A percentile compares a stretch with the other conserved stretches of the same genome.
Conservation (phyloP, 2,329 filamentous ascomycete species). For the Scedosporium dehoogii region DNA sequence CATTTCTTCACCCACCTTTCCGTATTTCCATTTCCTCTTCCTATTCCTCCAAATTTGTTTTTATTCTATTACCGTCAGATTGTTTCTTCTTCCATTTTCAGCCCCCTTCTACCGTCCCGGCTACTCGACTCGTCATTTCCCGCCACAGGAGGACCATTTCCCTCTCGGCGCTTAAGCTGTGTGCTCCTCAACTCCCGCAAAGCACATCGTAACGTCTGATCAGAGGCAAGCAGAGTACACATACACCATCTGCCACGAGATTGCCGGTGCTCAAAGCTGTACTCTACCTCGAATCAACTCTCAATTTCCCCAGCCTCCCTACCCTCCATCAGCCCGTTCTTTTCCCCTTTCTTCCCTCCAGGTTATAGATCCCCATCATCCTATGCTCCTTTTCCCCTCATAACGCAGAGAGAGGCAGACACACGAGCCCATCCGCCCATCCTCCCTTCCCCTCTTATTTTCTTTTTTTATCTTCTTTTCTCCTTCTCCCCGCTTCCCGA, state of each 20-base stretch:
- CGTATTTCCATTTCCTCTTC: background rate
- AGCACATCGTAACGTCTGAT: background rate
- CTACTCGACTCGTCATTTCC: background rate
- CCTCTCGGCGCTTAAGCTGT: background rate
- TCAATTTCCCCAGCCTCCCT: background rate
- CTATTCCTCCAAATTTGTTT: background rate
- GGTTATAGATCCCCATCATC: background rate
- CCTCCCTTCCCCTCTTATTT: background rate
- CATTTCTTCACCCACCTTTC: background rate
- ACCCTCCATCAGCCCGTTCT: background rate
- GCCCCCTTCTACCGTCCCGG: background rate
- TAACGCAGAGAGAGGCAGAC: background rate
- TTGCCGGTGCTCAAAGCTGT: background rate
- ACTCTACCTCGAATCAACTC: background rate
- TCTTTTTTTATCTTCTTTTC: background rate
- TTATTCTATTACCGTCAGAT: background rate
- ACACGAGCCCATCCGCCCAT: background rate
- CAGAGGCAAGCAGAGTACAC: background rate
- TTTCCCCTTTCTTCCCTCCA: background rate
- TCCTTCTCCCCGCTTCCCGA: background rate
- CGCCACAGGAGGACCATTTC: background rate
- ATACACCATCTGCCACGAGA: background rate
- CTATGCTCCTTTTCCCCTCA: background rate
- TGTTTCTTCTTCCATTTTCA: too few relatives aligned
- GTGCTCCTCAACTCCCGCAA: background rate